These are phyloP conservation scores for Macrotyloma uniflorum DNA, from an alignment of 306 rosid species.

Conservation along the genomic window DNA sequence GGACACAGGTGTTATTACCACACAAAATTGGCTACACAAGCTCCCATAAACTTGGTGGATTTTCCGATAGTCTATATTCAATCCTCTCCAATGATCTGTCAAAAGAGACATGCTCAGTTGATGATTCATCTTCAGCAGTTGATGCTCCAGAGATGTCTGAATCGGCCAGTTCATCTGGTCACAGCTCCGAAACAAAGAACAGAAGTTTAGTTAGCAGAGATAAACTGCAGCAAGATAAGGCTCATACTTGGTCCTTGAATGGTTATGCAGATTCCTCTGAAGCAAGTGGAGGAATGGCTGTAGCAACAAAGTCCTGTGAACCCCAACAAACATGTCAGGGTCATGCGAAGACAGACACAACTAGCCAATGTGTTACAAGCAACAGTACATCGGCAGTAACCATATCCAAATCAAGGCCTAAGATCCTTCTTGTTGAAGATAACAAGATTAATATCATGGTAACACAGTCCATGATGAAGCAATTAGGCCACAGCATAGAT, in stretches of 20 bases:
- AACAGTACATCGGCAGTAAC: conserved; percentile 35
- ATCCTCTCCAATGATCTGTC: conserved; percentile 40
- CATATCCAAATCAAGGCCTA: conserved; percentile 51
- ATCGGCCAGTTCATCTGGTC: conserved; percentile 49
- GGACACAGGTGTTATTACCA: conserved; percentile 49
- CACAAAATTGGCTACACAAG: conserved; percentile 46
- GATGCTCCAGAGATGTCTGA: conserved; percentile 47
- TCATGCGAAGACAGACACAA: conserved; percentile 49
- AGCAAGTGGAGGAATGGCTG: conserved; percentile 34
- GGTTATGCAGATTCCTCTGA: conserved; percentile 38
- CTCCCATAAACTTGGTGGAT: conserved; percentile 55
- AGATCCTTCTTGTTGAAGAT: conserved; percentile 85
- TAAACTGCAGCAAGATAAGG: conserved; percentile 39
- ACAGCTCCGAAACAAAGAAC: conserved; percentile 27
- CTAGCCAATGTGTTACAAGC: conserved; percentile 26
- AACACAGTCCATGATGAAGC: conserved; percentile 81
- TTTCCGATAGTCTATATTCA: conserved; percentile 41
- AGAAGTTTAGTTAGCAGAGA: conserved; percentile 28
- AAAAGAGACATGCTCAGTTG: conserved; percentile 48
- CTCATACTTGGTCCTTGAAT: conserved; percentile 38
- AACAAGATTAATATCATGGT: conserved; percentile 87
- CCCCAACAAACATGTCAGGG: conserved; percentile 41
- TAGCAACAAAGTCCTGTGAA: conserved; percentile 37
- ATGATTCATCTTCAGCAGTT: conserved; percentile 39
- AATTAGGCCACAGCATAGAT: conserved; percentile 69